Percentiles rank a stretch among this genome's conserved stretches.
phyloP scores from a whole-genome alignment of 2,329 filamentous ascomycete species.

The Penicillium olsonii region DNA sequence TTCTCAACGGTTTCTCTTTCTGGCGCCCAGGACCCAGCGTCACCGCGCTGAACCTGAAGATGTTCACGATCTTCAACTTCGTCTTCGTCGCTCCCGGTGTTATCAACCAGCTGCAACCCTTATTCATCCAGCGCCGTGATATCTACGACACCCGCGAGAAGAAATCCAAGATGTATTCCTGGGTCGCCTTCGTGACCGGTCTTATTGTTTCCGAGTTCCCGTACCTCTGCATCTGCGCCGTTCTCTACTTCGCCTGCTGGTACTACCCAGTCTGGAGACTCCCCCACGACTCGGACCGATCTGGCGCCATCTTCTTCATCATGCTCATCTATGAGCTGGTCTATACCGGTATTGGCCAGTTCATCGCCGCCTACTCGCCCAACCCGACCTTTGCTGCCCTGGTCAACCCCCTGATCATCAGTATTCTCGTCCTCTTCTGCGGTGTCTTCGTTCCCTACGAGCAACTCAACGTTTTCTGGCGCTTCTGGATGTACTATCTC shows the following conservation, averaged over 20 bases:
- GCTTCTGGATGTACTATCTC: slow-evolving; percentile 64
- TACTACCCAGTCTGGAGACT: slow-evolving; percentile 66
- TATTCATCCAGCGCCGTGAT: slow-evolving; percentile 11
- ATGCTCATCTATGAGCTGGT: slow-evolving; percentile 73
- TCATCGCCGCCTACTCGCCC: slow-evolving; percentile 74
- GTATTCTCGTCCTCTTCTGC: slow-evolving; percentile 70
- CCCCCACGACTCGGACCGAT: slow-evolving; percentile 54
- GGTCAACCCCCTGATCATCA: slow-evolving; percentile 73
- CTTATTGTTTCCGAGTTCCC: slow-evolving; percentile 11
- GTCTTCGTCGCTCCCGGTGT: slow-evolving; percentile 13
- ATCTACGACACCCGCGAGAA: slow-evolving; percentile 12
- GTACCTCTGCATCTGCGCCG: slow-evolving; percentile 10
- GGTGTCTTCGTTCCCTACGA: slow-evolving; percentile 68
- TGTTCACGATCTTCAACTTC: slow-evolving; percentile 13
- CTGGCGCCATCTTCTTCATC: slow-evolving; percentile 64
- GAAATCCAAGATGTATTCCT: slow-evolving; percentile 12
- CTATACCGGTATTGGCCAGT: slow-evolving; percentile 71
- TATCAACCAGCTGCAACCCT: slow-evolving; percentile 11
- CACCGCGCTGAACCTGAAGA: slow-evolving; percentile 5
- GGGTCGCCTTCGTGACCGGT: slow-evolving; percentile 10
- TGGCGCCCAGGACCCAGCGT: slow-evolving; percentile 10
- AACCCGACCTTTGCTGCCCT: slow-evolving; percentile 70
- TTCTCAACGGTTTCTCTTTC: slow-evolving; percentile 10
- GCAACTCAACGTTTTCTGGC: slow-evolving; percentile 67
- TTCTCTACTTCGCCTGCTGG: slow-evolving; percentile 12